Base-by-base conservation (phyloP, 129 eudicot species). In the Lactuca sativa region DNA sequence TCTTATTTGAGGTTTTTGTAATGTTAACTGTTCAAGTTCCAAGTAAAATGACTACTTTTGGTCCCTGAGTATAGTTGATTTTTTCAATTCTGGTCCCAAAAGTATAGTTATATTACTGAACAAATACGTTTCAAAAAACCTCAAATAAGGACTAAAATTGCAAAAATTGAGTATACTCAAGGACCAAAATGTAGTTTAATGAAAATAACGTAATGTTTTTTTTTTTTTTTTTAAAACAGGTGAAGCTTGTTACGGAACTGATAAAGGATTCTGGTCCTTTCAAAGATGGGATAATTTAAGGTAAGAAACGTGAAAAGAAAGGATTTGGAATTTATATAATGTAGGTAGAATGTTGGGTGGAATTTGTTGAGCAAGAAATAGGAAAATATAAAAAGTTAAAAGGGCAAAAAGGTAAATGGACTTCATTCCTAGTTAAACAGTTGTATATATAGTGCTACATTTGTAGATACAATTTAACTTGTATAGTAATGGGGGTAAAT, bases 211-310 rank as follows among this genome's bases (percentile, higher is more conserved):
- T 33, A 5, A 10, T 52, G 36, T 30, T 6, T 68, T 51, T 9
- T 40, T 52, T 71, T 76, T 60, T 15, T 13, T 64, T 36, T 18
- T 78, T 76, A 38, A 15, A 48, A 58, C 91, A 92, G 98, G 84
- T 92, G 62, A 80, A 82, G 75, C 77, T 65, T 64, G 96, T 87
- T 41, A 82, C 84, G 60, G 79, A 88, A 57, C 80, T 92, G 63
- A 58, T 92, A 33, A 85, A 80, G 18, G 95, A 89, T 4, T 88
- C 97, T 30, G 87, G 97, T 3, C 97, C 97, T 36, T 92, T 86
- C 48, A 92, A 92, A 77, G 96, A 88, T 44, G 86, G 70, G 40
- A 72, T 75, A 72, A 56, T 79, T 2, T 47, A 47, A 78, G 72
- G 72, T n/a, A 72, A 16, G 34, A 59, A 41, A 37, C 67, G 14